A percentile compares a stretch with the other conserved stretches of the same genome.
These are phyloP conservation scores for Pseudozyma sp. DNA, from an alignment of 1,284 basidiomycete genomes.

Conservation along the genomic window DNA sequence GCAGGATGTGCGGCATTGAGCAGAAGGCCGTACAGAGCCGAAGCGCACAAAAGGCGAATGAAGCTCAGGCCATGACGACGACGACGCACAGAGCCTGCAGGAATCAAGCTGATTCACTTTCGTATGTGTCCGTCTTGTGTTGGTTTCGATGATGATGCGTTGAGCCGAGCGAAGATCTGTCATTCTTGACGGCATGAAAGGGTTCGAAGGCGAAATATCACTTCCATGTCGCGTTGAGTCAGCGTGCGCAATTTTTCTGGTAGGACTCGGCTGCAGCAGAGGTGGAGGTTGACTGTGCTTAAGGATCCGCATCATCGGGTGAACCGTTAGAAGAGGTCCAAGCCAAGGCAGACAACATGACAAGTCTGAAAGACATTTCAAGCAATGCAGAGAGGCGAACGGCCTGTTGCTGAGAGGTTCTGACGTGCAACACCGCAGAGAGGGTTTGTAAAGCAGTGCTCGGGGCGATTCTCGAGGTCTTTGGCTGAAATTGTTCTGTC, in stretches of 20 bases:
- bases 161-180: slow-evolving; percentile 1
- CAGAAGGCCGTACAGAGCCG: neutral
- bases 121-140: neutral
- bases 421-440: no score
- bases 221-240: slow-evolving; percentile 17
- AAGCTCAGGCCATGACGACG: neutral
- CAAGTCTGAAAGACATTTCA: neutral
- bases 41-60: neutral
- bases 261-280: slow-evolving; percentile 2
- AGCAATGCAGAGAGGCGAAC: neutral
- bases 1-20: no score
- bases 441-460: no score
- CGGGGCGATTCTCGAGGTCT: no score
- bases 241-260: slow-evolving; percentile 10
- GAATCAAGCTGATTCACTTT: neutral
- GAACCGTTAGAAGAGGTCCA: neutral
- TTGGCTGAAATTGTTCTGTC: no score
- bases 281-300: slow-evolving; percentile 34
- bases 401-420: no score
- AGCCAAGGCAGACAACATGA: neutral
- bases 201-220: slow-evolving; percentile 1
- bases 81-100: neutral
- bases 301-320: slow-evolving; percentile 15
- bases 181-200: neutral
- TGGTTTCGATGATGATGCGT: slow-evolving; percentile 7